phyloP scores from a whole-genome alignment of 2,329 filamentous ascomycete genomes.

The Exophiala aquamarina region DNA sequence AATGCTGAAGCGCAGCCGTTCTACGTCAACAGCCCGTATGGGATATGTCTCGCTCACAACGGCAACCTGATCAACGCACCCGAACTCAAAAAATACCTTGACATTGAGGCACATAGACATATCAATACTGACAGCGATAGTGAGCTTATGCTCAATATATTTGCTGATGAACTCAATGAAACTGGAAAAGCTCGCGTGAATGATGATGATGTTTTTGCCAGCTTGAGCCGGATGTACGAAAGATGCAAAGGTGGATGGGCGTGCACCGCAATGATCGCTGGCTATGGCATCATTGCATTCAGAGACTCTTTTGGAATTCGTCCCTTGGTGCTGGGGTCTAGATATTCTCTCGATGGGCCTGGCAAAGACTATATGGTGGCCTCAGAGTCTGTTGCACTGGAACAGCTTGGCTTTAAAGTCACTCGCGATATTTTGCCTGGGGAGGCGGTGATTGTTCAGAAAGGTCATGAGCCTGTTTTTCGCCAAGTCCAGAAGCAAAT shows the following conservation, averaged over 20 bases:
- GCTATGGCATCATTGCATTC: constrained; percentile 79
- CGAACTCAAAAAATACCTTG: constrained; percentile 69
- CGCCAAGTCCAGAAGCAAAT: constrained; percentile 68
- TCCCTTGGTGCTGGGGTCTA: constrained; percentile 74
- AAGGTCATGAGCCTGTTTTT: constrained; percentile 72
- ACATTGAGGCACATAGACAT: constrained; percentile 76
- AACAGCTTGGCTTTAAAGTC: constrained; percentile 75
- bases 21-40: constrained; percentile 85
- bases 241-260: constrained; percentile 74
- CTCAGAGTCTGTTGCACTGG: constrained; percentile 81
- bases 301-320: constrained; percentile 79
- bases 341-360: constrained; percentile 64
- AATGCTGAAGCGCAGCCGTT: constrained; percentile 90
- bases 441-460: constrained; percentile 80
- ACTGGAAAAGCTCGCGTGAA: constrained; percentile 81
- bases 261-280: constrained; percentile 77
- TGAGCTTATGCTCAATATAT: constrained; percentile 85
- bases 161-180: constrained; percentile 77
- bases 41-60: constrained; percentile 79
- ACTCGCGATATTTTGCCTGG: constrained; percentile 78
- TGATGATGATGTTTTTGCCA: constrained; percentile 72
- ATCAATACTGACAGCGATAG: constrained; percentile 90
- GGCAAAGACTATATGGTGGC: constrained; percentile 86
- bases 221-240: constrained; percentile 70
- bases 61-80: constrained; percentile 83